A percentile compares a stretch with the other conserved stretches of the same genome.
Conservation (phyloP, 495 filamentous ascomycete species). For the Tricharina praecox region DNA sequence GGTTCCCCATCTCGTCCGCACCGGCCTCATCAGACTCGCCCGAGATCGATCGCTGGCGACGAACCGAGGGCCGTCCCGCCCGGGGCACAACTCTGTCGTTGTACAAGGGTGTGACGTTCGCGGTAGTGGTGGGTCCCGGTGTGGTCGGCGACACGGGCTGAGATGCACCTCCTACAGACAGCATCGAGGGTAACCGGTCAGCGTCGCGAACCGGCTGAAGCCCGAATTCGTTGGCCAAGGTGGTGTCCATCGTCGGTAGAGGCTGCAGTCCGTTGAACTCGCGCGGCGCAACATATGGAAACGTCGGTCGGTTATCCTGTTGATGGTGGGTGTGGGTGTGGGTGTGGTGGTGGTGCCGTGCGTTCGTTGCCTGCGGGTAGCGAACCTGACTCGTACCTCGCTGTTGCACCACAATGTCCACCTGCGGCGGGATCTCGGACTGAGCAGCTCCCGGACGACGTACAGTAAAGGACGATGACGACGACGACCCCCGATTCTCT, state of each 20-base stretch:
- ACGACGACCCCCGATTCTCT: no score
- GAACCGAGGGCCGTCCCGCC: slow-evolving; percentile 56
- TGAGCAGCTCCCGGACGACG: slow-evolving; percentile 50
- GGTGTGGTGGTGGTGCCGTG: slow-evolving; percentile 11
- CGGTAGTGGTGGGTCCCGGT: slow-evolving; percentile 45
- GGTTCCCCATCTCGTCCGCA: slow-evolving; percentile 60
- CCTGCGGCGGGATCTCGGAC: slow-evolving; percentile 42
- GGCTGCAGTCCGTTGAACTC: slow-evolving; percentile 36
- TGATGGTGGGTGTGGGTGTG: slow-evolving; percentile 41
- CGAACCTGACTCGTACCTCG: neutral
- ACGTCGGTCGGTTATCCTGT: slow-evolving; percentile 26
- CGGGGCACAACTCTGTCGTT: slow-evolving; percentile 16
- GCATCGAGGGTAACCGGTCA: slow-evolving; percentile 74
- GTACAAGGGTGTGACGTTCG: slow-evolving; percentile 23
- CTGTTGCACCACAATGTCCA: neutral
- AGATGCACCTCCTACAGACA: slow-evolving; percentile 56
- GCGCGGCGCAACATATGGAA: neutral
- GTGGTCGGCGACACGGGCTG: slow-evolving; percentile 92
- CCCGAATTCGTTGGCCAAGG: slow-evolving; percentile 46
- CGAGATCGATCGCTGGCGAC: slow-evolving; percentile 71
- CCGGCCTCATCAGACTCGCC: slow-evolving; percentile 78
- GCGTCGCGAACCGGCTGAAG: slow-evolving; percentile 67
- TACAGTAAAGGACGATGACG: slow-evolving; percentile 24
- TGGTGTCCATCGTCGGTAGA: slow-evolving; percentile 53
- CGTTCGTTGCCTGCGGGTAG: neutral